Conservation (phyloP, 2,329 filamentous ascomycete genomes). For the Fusarium lateritium region DNA sequence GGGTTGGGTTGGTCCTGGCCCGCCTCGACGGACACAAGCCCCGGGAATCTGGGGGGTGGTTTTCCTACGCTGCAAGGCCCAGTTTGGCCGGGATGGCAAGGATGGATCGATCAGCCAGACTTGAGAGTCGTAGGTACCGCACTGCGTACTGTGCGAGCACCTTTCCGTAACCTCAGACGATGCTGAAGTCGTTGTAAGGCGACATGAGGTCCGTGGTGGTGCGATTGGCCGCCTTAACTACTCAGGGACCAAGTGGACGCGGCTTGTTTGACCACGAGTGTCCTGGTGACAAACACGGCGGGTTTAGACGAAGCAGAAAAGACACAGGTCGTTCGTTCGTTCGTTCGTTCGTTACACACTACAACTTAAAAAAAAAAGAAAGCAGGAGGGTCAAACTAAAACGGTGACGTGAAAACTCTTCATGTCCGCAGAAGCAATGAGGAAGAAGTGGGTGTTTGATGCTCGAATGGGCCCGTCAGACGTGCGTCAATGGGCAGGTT, state of each 20-base stretch:
- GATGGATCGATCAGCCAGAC: conserved; percentile 48
- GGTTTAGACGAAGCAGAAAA: conserved; percentile 22
- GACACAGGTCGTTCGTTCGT: conserved; percentile 3
- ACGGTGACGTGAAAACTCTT: conserved; percentile 35
- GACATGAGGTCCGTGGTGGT: conserved; percentile 46
- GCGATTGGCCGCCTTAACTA: conserved; percentile 43
- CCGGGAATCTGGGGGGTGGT: conserved; percentile 50
- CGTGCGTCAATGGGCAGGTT: conserved; percentile 31
- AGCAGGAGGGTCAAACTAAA: conserved; percentile 9
- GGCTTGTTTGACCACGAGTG: conserved; percentile 33
- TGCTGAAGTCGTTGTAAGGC: conserved; percentile 44
- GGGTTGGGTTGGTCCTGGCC: conserved; percentile 40
- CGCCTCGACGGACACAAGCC: conserved; percentile 49
- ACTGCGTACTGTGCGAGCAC: conserved; percentile 40
- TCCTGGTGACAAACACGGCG: conserved; percentile 32
- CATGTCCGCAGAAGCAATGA: conserved; percentile 46
- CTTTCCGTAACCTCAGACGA: conserved; percentile 47
- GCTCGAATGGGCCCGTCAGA: conserved; percentile 25
- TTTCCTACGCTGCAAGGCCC: conserved; percentile 40
- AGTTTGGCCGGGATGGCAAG: conserved; percentile 38
- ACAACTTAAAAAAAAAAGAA: neutral
- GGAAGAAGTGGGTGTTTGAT: conserved; percentile 34
- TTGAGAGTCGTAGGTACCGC: conserved; percentile 35
- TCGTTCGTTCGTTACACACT: conserved; percentile 8
- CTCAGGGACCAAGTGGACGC: conserved; percentile 30